These are phyloP conservation scores for Tulasnella sp. DNA, from an alignment of 768 basidiomycete genomes.

Conservation along the genomic window DNA sequence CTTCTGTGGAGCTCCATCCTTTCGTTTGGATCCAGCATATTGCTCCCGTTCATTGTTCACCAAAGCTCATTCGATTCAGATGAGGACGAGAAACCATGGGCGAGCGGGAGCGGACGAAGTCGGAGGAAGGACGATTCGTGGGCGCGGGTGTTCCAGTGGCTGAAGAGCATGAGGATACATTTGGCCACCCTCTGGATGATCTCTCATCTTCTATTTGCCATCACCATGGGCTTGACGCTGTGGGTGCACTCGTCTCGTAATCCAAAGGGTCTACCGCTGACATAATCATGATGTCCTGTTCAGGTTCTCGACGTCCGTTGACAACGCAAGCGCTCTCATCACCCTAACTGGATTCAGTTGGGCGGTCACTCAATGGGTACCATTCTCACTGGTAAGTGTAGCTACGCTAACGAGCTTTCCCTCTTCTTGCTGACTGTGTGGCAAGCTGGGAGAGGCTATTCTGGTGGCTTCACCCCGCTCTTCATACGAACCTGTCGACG, in stretches of 20 bases:
- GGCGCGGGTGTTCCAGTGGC: conserved; percentile 40
- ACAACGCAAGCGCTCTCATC: conserved; percentile 73
- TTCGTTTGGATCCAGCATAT: conserved; percentile 65
- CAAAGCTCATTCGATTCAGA: conserved; percentile 39
- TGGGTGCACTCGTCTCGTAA: conserved; percentile 49
- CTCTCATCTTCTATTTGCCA: conserved; percentile 72
- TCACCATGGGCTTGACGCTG: conserved; percentile 82
- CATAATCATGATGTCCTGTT: conserved; percentile 7
- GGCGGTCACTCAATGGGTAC: conserved; percentile 92
- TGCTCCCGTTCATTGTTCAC: conserved; percentile 66
- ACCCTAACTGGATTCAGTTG: conserved; percentile 86
- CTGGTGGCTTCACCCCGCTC: conserved; percentile 58
- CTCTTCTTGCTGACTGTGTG: conserved; percentile 38
- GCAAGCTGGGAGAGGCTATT: conserved; percentile 82
- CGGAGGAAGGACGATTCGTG: conserved; percentile 25
- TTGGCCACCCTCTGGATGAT: conserved; percentile 76
- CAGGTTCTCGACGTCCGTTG: conserved; percentile 73
- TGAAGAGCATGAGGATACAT: conserved; percentile 43
- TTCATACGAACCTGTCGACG: conserved; percentile 41
- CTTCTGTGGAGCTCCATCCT: conserved; percentile 77
- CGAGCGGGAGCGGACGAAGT: background rate
- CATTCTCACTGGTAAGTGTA: conserved; percentile 80
- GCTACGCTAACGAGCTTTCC: conserved; percentile 2
- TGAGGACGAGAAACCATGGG: background rate
- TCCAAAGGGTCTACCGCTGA: background rate